A percentile compares a stretch with the other conserved stretches of the same genome.
phyloP scores from a whole-genome alignment of 2,329 filamentous ascomycete species.

The Penicillium concentricum region DNA sequence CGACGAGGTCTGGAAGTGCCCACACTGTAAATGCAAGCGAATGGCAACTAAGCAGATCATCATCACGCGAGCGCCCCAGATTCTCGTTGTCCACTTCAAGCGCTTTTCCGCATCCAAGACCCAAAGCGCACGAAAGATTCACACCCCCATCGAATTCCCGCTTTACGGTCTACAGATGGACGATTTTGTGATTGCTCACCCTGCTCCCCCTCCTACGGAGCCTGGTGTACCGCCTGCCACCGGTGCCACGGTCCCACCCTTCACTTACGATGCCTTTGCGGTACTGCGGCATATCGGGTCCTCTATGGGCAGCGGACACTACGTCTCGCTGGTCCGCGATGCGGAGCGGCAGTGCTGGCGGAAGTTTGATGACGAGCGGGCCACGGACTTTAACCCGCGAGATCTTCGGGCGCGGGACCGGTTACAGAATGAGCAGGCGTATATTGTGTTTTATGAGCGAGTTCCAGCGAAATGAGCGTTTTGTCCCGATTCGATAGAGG shows the following conservation, averaged over 20 bases:
- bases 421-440: slow-evolving; percentile 63
- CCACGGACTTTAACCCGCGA: slow-evolving; percentile 58
- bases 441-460: slow-evolving; percentile 64
- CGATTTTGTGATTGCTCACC: slow-evolving; percentile 57
- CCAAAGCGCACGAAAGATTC: slow-evolving; percentile 64
- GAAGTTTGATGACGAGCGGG: slow-evolving; percentile 59
- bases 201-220: slow-evolving; percentile 30
- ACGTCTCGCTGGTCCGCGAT: slow-evolving; percentile 69
- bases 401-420: slow-evolving; percentile 49
- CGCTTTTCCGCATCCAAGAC: slow-evolving; percentile 61
- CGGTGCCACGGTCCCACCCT: slow-evolving; percentile 55
- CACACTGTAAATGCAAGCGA: slow-evolving; percentile 67
- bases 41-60: slow-evolving; percentile 69
- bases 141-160: slow-evolving; percentile 72
- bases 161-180: slow-evolving; percentile 66
- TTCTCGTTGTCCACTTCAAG: slow-evolving; percentile 76
- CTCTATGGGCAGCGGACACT: slow-evolving; percentile 72
- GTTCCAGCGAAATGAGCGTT: slow-evolving; percentile 42
- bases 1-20: slow-evolving; percentile 70
- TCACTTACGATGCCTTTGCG: slow-evolving; percentile 80
- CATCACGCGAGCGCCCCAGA: slow-evolving; percentile 74
- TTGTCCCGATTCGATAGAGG: slow-evolving; percentile 19
- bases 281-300: slow-evolving; percentile 75
- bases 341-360: slow-evolving; percentile 58
- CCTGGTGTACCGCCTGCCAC: slow-evolving; percentile 51